phyloP scores from a whole-genome alignment of 495 filamentous ascomycete species.

The Chaetomidium leptoderma region DNA sequence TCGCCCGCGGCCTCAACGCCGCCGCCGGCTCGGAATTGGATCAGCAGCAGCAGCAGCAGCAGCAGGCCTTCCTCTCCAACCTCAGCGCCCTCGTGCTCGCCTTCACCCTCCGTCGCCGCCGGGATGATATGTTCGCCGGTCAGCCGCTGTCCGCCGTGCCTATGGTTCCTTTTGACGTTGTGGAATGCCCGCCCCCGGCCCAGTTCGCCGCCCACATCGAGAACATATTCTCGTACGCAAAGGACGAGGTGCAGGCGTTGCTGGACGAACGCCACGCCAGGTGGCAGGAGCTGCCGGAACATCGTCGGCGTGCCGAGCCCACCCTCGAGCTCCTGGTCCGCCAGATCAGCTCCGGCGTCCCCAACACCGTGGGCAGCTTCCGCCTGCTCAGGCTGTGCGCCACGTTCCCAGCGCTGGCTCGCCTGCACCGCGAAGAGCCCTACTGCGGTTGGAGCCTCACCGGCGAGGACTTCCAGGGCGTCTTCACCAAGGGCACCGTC shows the following conservation, averaged over 20 bases:
- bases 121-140: neutral
- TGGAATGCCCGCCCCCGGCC: neutral
- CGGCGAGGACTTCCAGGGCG: neutral
- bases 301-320: neutral
- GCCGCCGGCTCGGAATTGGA: neutral
- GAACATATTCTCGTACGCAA: slow-evolving; percentile 3
- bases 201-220: neutral
- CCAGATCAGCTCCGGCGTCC: slow-evolving; percentile 2
- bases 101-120: slow-evolving; percentile 5
- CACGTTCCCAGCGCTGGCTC: slow-evolving; percentile 3
- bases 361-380: neutral
- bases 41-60: slow-evolving; percentile 7
- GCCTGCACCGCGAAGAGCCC: neutral
- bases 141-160: neutral
- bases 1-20: neutral
- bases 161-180: neutral
- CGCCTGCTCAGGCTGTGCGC: slow-evolving; percentile 4
- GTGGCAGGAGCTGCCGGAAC: slow-evolving; percentile 1
- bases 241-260: neutral
- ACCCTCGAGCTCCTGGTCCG: slow-evolving; percentile 1
- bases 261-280: neutral
- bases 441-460: neutral
- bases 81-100: neutral
- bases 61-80: neutral
- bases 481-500: slow-evolving; percentile 1